Base-by-base conservation (phyloP, 1,139 yeast genomes). In the Protomyces macrosporus region DNA sequence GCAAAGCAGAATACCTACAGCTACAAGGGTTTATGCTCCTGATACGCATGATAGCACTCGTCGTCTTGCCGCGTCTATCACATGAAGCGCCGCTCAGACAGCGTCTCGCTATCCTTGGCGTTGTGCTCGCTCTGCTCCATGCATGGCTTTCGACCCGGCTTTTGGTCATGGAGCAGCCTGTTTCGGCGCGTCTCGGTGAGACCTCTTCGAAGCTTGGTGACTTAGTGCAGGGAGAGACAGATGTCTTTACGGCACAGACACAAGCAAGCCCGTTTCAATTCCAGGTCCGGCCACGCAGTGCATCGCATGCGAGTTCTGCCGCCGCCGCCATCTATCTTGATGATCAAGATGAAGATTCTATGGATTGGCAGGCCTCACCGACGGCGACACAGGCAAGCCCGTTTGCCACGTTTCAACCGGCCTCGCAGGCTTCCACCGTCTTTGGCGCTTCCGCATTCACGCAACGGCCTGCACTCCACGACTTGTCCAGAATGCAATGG, bases 321-420 rank as follows among this genome's bases (percentile, higher is more conserved):
- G 32, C 16, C 5, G 3, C 2, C 1, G 9, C 6, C 16, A 7
- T 14, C 30, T 36, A 48, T 37, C 48, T 35, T n/a, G 32, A 37
- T 32, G 53, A 42, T 16, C 45, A 36, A 10, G 35, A 30, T 16
- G 58, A 60, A 1, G 65, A 61, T 30, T 23, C 40, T 10, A 61
- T 61, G 65, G 65, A 61, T 33, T 61, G 65, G 65, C 48, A 50
- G 33, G 57, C 65, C 10, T 54, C 56, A 12, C 63, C 56, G 9
- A 16, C 56, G 30, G 30, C 33, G 2, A 3, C 51, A 3, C 23
- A 39, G 30, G 32, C 39, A 4, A 32, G 9, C 16, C 34, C 54
- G 36, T 23, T 34, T 14, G 51, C 61, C 10, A 36, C 61, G 3
- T 57, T 57, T 39, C 23, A 33, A 6, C 10, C 39, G 7, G 32